Base-by-base conservation (phyloP, 1,284 basidiomycete species). In the Serendipita sp. region DNA sequence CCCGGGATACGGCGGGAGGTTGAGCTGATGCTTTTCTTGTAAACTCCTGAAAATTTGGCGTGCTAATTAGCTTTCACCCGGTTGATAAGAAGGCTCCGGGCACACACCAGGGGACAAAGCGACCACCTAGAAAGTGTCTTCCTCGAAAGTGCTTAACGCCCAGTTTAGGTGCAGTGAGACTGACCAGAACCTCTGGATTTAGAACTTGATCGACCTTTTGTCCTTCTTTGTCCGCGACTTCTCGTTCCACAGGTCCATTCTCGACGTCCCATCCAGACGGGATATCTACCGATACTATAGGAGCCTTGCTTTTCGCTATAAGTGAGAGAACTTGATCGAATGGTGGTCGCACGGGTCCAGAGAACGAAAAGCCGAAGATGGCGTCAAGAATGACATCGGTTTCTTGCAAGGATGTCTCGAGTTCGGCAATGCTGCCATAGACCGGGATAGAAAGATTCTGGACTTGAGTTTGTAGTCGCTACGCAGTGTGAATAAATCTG, bases 351-450 rank as follows among this genome's bases (percentile, higher is more conserved):
- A 93, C 79, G 29, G 93, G 93, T 0, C 81, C 88, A 68, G 88
- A 80, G 82, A 98, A 99, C 1, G 93, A 96, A 76, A 99, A 99
- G 2, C 96, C 95, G 69, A 99, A 99, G 66, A 99, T 89, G 6
- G 93, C 91, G 71, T 99, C 96, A 55, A 99, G 78, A 15, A 99
- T 81, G 35, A 97, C 85, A 72, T 98, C 92, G 1, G 85, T 81
- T 22, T 80, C 76, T 3, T 74, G 69, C 3, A 95, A 75, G 0
- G 82, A 82, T 32, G 74, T 70, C 42, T 72, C 71, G 5, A 90
- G 77, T 50, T 67, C 29, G 15, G 26, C 1, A 42, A 62, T 44
- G 8, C 79, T 76, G 0, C 80, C 76, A 45, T 93, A 71, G 4
- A 85, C 81, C 1, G 79, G 80, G 64, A 98, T 91, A 41, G 81